Conservation (phyloP, 1,284 basidiomycete species). For the Cyathus olla region DNA sequence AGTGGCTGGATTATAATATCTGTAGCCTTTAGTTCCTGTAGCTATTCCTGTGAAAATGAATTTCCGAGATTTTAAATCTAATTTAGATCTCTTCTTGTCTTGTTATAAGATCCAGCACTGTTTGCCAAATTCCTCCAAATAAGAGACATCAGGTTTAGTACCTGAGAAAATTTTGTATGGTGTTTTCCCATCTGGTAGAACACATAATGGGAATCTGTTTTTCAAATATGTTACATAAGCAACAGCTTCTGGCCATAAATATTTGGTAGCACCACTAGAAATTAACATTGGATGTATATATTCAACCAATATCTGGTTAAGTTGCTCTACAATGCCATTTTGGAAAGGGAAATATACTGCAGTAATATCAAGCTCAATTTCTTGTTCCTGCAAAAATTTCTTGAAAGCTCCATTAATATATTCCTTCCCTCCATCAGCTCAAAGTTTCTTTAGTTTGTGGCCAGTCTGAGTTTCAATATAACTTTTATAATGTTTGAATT, state of each 20-base stretch:
- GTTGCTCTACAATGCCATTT: constrained; percentile 33
- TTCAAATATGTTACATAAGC: not conserved
- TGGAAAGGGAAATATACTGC: constrained; percentile 24
- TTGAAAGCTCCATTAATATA: constrained; percentile 18
- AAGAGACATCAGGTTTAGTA: not conserved
- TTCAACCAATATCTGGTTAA: constrained; percentile 27
- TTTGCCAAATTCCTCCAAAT: not conserved
- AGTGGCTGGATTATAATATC: not conserved
- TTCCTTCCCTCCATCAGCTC: constrained; percentile 23
- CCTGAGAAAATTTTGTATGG: not conserved
- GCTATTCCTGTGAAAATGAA: not conserved
- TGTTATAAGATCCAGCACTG: not conserved
- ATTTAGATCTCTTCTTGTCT: not conserved
- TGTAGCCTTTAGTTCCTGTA: not conserved
- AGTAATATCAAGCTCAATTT: constrained; percentile 17
- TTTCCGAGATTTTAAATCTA: not conserved
- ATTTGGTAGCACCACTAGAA: not conserved
- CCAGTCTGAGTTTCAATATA: constrained; percentile 27
- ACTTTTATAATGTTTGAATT: constrained; percentile 25
- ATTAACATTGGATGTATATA: constrained; percentile 20
- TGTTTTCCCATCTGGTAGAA: not conserved
- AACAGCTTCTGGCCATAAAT: not conserved
- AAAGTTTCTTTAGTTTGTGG: constrained; percentile 20
- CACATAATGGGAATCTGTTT: not conserved
- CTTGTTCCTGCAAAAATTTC: constrained; percentile 6